Base-by-base conservation (phyloP, 805 yeast species). In the Zygosaccharomyces lentus region DNA sequence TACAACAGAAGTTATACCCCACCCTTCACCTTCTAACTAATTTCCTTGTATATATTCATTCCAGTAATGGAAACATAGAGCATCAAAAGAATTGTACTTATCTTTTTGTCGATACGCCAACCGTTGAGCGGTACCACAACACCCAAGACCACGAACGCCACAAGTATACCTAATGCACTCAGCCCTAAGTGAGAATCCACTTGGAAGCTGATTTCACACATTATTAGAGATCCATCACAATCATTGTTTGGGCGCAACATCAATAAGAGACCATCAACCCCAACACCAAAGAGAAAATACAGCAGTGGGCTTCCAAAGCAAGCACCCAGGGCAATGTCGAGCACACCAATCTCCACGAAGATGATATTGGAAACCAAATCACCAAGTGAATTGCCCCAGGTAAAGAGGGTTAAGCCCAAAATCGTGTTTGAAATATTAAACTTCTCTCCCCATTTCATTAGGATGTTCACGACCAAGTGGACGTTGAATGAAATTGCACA, bases 241-340 rank as follows among this genome's bases (percentile, higher is more conserved):
- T 37, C 27, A 24, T 15, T 43, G 24, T 35, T 35, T 21, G 13
- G 38, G 30, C 41, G 36, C 3, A 53, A 9, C 43, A 66, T 65
- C 6, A 75, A 66, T 1, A 81, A 48, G 27, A 87, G 49, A 0
- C 91, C 89, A 54, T 86, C 84, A 4, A 83, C 57, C 0, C 97
- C 96, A 49, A 91, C 68, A 0, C 97, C 95, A 32, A 90, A 71
- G 9, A 93, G 68, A 35, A 84, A 69, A 43, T 89, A 84, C 34
- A 93, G 63, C 47, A 91, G 66, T 0, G 98, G 98, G 1, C 96
- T 88, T 0, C 97, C 98, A 62, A 90, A 84, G 59, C 98, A 90
- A 0, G 97, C 96, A 24, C 93, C 86, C n/a, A 93, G 71, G 0
- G 97, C 97, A 85, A 91, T 85, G 37, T 84, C 74, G 0, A 96